phyloP scores from a whole-genome alignment of 768 basidiomycete species.

The Russula griseocarnosa region DNA sequence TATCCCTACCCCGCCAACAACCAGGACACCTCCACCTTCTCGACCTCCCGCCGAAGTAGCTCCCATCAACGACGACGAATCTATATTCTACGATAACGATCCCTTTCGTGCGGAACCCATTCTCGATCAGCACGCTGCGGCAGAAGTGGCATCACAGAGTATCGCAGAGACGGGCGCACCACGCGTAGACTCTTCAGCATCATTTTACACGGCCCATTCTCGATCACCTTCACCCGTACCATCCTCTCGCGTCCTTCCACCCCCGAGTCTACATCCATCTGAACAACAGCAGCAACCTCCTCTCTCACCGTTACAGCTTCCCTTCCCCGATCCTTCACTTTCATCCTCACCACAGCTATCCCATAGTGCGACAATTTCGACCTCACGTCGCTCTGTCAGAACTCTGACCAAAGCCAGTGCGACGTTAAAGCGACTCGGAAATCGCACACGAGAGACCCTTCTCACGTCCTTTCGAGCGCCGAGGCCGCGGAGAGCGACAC shows the following conservation, averaged over 20 bases:
- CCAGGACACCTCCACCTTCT: slow-evolving; percentile 8
- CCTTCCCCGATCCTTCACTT: slow-evolving; percentile 13
- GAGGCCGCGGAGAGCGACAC: slow-evolving; percentile 15
- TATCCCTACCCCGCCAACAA: slow-evolving; percentile 26
- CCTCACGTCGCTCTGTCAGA: slow-evolving; percentile 20
- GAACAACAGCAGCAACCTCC: slow-evolving; percentile 2
- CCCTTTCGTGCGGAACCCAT: slow-evolving; percentile 31
- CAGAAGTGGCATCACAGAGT: slow-evolving; percentile 12
- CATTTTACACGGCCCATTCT: slow-evolving; percentile 29
- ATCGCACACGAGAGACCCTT: slow-evolving; percentile 26
- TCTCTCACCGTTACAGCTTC: slow-evolving; percentile 19
- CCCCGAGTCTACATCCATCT: slow-evolving; percentile 4
- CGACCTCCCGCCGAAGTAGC: slow-evolving; percentile 23
- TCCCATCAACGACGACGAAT: slow-evolving; percentile 29
- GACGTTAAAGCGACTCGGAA: slow-evolving; percentile 26
- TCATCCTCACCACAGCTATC: slow-evolving; percentile 12
- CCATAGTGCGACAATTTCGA: slow-evolving; percentile 20
- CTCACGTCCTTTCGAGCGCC: slow-evolving; percentile 27
- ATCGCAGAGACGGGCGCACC: slow-evolving; percentile 10
- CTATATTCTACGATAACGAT: slow-evolving; percentile 33
- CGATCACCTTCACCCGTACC: slow-evolving; percentile 16
- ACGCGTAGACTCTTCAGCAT: slow-evolving; percentile 25
- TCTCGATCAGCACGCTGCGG: slow-evolving; percentile 11
- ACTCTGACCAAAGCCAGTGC: slow-evolving; percentile 26
- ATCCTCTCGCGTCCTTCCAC: neutral